Conservation (phyloP, 2,329 filamentous ascomycete species). For the Annulohypoxylon truncatum region DNA sequence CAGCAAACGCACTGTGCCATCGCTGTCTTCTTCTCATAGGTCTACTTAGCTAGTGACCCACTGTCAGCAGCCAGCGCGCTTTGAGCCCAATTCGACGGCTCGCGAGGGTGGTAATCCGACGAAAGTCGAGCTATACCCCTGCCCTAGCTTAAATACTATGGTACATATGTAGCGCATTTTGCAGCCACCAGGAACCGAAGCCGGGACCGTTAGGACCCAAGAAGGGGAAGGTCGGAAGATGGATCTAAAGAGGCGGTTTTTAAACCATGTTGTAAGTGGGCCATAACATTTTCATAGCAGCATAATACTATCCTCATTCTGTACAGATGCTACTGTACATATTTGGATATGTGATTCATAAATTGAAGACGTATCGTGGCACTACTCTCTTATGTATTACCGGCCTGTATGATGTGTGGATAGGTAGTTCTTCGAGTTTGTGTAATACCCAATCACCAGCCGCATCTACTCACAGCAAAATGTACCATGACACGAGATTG, state of each 20-base stretch:
- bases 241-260: slow-evolving; percentile 16
- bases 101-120: slow-evolving; percentile 37
- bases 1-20: slow-evolving; percentile 20
- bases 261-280: slow-evolving; percentile 6
- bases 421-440: slow-evolving; percentile 5
- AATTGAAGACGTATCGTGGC: slow-evolving; percentile 14
- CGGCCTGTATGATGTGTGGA: neutral
- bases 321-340: neutral
- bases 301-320: neutral
- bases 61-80: slow-evolving; percentile 23
- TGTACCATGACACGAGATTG: slow-evolving; percentile 22
- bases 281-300: slow-evolving; percentile 11
- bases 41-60: slow-evolving; percentile 7
- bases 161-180: slow-evolving; percentile 9
- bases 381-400: neutral
- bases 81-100: slow-evolving; percentile 39
- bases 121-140: slow-evolving; percentile 27
- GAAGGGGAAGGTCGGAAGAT: slow-evolving; percentile 35
- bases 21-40: slow-evolving; percentile 1
- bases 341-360: slow-evolving; percentile 11
- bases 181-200: slow-evolving; percentile 38
- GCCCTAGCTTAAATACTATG: slow-evolving; percentile 14
- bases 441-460: slow-evolving; percentile 4
- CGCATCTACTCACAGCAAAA: slow-evolving; percentile 11
- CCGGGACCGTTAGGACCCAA: slow-evolving; percentile 31